Evolutionary conservation across 176 grass and related monocot species (phyloP).

Genomic region (Puya raimondii): DNA sequence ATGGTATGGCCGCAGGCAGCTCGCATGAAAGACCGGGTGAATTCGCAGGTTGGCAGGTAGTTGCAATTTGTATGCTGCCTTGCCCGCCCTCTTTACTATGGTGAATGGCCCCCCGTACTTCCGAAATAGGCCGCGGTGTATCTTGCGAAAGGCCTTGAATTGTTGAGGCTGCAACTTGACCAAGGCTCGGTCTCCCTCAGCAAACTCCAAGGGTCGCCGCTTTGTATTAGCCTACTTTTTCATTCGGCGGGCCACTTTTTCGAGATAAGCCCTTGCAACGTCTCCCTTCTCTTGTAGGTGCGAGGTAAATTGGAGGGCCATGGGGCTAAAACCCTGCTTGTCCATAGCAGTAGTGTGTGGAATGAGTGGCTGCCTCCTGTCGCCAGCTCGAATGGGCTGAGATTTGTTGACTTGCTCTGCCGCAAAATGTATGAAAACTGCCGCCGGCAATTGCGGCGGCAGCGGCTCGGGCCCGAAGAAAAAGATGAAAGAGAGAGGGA

Average conservation of each 20-base stretch:
- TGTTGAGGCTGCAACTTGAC: not conserved
- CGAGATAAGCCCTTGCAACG: no score
- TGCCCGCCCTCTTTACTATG: not conserved
- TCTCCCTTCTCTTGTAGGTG: no score
- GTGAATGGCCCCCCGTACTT: not conserved
- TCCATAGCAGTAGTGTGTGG: not conserved
- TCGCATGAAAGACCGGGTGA: not conserved
- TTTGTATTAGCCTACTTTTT: not conserved
- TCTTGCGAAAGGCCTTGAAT: not conserved
- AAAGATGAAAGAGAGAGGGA: no score
- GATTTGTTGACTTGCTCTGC: no score
- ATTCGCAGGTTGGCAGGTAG: not conserved
- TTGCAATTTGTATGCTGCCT: not conserved
- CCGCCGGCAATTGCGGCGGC: no score
- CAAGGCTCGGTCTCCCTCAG: not conserved
- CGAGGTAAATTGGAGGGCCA: no score
- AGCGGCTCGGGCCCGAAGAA: no score
- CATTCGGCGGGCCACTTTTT: not conserved
- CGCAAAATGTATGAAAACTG: not conserved
- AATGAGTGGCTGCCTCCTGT: not conserved
- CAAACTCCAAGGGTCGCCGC: not conserved
- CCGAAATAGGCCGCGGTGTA: not conserved
- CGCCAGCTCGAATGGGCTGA: not conserved
- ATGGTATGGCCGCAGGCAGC: not conserved
- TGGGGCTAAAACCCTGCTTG: no score